Evolutionary conservation across 805 yeast species (phyloP).

Genomic region (Yamadazyma akitaensis): DNA sequence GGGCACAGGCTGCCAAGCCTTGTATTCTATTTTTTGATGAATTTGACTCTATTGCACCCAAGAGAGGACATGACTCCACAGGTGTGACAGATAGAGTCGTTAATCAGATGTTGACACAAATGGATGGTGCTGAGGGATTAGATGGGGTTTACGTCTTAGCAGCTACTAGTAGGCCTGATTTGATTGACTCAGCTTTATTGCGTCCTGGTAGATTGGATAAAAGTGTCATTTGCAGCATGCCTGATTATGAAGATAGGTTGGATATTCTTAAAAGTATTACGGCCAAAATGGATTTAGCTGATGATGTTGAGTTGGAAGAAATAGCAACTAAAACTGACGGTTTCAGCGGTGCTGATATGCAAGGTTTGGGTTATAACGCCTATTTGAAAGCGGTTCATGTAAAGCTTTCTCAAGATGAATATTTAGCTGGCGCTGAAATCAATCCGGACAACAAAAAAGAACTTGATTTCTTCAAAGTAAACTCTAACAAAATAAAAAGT

Average conservation of each 20-base stretch:
- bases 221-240: constrained; percentile 86
- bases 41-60: constrained; percentile 95
- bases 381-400: constrained; percentile 81
- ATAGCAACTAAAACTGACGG: constrained; percentile 67
- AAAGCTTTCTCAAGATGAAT: constrained; percentile 49
- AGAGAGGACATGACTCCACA: constrained; percentile 96
- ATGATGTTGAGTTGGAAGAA: constrained; percentile 47
- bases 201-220: constrained; percentile 97
- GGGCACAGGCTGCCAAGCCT: constrained; percentile 94
- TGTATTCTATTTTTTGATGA: constrained; percentile 92
- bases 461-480: constrained; percentile 44
- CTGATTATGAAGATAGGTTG: constrained; percentile 62
- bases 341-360: constrained; percentile 92
- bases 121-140: constrained; percentile 98
- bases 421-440: constrained; percentile 15
- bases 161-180: constrained; percentile 93
- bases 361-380: constrained; percentile 88
- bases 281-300: constrained; percentile 55
- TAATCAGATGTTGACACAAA: constrained; percentile 92
- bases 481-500: constrained; percentile 26
- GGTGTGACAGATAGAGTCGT: constrained; percentile 98
- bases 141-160: constrained; percentile 97
- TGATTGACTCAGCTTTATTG: constrained; percentile 89
- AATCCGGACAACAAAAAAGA: constrained; percentile 13
- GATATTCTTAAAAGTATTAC: constrained; percentile 66